A percentile compares a stretch with the other conserved stretches of the same genome.
Conservation (phyloP, 108 stramenopile genomes). For the Skeletonema potamos region DNA sequence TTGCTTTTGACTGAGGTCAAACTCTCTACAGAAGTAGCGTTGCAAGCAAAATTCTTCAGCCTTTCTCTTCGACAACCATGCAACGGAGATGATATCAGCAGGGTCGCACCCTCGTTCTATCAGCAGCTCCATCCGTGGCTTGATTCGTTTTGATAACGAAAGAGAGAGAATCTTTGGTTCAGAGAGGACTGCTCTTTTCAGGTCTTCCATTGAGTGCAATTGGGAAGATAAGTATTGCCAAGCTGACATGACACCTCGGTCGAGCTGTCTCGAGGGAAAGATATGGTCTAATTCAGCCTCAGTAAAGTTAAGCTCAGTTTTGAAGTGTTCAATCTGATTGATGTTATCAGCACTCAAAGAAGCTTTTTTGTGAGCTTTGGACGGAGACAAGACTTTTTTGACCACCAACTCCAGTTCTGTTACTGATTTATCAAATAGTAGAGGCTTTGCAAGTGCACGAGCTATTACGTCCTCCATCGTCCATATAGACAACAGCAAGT, state of each 20-base stretch:
- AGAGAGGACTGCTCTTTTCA: conserved; percentile 16
- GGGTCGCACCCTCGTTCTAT: conserved; percentile 3
- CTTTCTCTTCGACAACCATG: conserved; percentile 6
- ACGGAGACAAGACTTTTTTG: not conserved
- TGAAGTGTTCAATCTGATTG: conserved; percentile 10
- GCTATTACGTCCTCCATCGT: not conserved
- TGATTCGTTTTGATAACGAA: conserved; percentile 12
- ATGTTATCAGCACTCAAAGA: not conserved
- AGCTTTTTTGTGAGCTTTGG: not conserved
- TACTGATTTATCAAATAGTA: not conserved
- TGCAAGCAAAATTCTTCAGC: conserved; percentile 10
- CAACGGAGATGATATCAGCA: conserved; percentile 13
- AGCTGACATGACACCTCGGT: not conserved
- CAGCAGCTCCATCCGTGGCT: conserved; percentile 18
- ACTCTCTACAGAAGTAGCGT: conserved; percentile 8
- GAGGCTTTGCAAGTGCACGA: not conserved
- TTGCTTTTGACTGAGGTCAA: conserved; percentile 16
- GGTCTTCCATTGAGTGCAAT: conserved; percentile 6
- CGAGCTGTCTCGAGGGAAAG: conserved; percentile 9
- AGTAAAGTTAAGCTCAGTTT: conserved; percentile 25
- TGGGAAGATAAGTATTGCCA: conserved; percentile 16
- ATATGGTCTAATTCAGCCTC: conserved; percentile 10
- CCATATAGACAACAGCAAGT: not conserved
- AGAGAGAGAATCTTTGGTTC: conserved; percentile 20
- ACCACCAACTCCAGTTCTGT: not conserved